Percentiles rank a stretch among this genome's conserved stretches.
Evolutionary conservation across 495 filamentous ascomycete species (phyloP).

Genomic region (Trichoderma asperelloides): DNA sequence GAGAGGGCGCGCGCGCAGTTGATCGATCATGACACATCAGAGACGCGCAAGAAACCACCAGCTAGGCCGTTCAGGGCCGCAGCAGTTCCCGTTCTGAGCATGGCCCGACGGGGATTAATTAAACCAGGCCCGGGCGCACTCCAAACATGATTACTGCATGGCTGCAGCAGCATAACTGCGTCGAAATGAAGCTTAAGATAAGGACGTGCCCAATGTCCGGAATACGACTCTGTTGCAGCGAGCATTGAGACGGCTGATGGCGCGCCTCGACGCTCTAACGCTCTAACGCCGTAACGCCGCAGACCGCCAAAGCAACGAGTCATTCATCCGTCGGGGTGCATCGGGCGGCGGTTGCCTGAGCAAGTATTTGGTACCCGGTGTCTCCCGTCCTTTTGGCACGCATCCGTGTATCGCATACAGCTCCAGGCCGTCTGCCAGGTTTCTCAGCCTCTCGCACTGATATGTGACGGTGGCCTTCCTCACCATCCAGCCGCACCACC

Average conservation of each 20-base stretch:
- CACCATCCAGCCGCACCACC: slow-evolving; percentile 1
- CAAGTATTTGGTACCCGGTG: not conserved
- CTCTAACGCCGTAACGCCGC: not conserved
- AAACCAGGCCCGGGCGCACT: not conserved
- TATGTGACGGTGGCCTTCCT: not conserved
- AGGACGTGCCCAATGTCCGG: not conserved
- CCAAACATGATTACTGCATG: not conserved
- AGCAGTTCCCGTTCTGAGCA: no score
- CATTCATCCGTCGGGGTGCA: not conserved
- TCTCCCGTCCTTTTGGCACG: not conserved
- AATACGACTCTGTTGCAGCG: not conserved
- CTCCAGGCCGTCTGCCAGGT: not conserved
- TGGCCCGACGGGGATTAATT: no score
- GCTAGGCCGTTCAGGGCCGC: no score
- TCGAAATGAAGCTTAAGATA: not conserved
- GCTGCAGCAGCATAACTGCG: not conserved
- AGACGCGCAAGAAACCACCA: no score
- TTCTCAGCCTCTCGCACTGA: not conserved
- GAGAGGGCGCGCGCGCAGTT: no score
- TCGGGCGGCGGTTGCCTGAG: not conserved
- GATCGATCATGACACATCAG: no score
- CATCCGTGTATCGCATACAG: not conserved
- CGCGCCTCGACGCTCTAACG: not conserved
- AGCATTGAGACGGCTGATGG: not conserved
- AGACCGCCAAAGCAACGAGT: not conserved